phyloP scores from a whole-genome alignment of 352 stramenopile species.

The Phytophthora megakarya region DNA sequence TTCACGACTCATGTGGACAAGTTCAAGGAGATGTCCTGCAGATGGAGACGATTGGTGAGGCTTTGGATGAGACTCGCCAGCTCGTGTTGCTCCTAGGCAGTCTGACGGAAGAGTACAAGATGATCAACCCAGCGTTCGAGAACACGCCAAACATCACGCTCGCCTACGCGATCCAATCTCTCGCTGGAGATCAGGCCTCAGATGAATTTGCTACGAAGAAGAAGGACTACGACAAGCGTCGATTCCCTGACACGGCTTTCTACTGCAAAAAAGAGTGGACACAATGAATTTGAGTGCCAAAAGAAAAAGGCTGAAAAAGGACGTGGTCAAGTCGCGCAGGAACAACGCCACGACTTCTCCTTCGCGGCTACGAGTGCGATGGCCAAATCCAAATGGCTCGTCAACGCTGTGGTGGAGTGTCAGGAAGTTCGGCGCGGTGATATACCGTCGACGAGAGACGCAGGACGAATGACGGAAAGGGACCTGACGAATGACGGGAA shows the following conservation, averaged over 20 bases:
- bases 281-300: slow-evolving; percentile 14
- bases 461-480: too few relatives aligned
- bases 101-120: too few relatives aligned
- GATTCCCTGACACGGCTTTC: neutral
- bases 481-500: too few relatives aligned
- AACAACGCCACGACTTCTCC: neutral
- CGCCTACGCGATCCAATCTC: neutral
- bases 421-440: too few relatives aligned
- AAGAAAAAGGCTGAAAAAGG: slow-evolving; percentile 9
- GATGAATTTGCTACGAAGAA: neutral
- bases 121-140: too few relatives aligned
- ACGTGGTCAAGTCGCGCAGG: slow-evolving; percentile 2
- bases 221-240: neutral
- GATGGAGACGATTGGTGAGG: too few relatives aligned
- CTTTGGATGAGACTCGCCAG: too few relatives aligned
- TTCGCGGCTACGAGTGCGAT: neutral
- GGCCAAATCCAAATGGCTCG: neutral
- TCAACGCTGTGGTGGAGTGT: too few relatives aligned
- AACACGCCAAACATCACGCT: neutral
- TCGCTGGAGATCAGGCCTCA: neutral
- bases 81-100: too few relatives aligned
- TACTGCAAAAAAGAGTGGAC: slow-evolving; percentile 11
- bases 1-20: too few relatives aligned
- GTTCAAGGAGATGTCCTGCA: too few relatives aligned
- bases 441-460: too few relatives aligned